Percentiles rank a stretch among this genome's conserved stretches.
Conservation (phyloP, 441 rosid species). For the Heliophila coronopifolia region DNA sequence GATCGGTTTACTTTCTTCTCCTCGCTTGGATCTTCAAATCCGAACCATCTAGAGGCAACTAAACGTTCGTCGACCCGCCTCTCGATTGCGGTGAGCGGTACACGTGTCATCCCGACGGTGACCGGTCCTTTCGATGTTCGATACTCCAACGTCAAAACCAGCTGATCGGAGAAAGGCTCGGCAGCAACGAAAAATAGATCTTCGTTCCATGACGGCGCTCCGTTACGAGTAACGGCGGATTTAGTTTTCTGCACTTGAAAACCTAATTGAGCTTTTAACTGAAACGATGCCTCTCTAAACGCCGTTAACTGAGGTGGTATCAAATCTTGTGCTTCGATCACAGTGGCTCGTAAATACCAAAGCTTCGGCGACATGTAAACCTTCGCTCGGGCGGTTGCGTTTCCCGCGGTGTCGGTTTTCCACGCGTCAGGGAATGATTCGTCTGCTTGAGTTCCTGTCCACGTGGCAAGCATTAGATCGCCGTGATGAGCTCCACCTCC, state of each 20-base stretch:
- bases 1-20: constrained; percentile 43
- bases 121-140: constrained; percentile 42
- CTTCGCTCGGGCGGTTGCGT: constrained; percentile 41
- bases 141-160: constrained; percentile 37
- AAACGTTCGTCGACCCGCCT: constrained; percentile 60
- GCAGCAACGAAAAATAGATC: constrained; percentile 55
- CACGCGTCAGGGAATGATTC: constrained; percentile 66
- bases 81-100: constrained; percentile 39
- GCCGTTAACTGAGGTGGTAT: constrained; percentile 32
- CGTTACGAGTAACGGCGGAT: constrained; percentile 40
- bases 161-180: constrained; percentile 47
- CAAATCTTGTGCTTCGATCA: constrained; percentile 53
- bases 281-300: constrained; percentile 44
- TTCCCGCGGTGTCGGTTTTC: constrained; percentile 53
- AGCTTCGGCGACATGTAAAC: constrained; percentile 55
- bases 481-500: constrained; percentile 47
- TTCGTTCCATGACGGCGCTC: constrained; percentile 57
- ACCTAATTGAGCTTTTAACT: constrained; percentile 48
- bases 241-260: constrained; percentile 54
- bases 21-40: constrained; percentile 34
- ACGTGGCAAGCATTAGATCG: constrained; percentile 65
- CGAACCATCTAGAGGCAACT: constrained; percentile 49
- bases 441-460: constrained; percentile 72
- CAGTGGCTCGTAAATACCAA: constrained; percentile 56
- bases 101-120: constrained; percentile 34